Evolutionary conservation across 1,284 basidiomycete species (phyloP).

Genomic region (Pyrrhoderma lamaoense): DNA sequence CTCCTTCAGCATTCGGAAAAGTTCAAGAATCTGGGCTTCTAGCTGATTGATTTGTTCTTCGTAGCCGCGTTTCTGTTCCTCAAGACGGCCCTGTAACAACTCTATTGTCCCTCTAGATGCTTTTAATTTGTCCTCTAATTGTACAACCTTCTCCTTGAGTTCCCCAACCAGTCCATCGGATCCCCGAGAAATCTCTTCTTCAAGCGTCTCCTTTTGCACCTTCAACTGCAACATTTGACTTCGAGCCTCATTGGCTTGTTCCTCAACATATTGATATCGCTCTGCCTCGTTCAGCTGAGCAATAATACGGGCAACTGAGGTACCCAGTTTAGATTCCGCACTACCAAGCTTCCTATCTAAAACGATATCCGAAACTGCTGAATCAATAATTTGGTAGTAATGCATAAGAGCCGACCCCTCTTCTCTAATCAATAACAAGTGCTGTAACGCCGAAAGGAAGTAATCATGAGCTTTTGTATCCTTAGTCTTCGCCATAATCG

Average conservation of each 20-base stretch:
- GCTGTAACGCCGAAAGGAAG: conserved; percentile 89
- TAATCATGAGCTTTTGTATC: conserved; percentile 80
- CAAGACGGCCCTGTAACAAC: conserved; percentile 71
- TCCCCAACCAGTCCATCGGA: conserved; percentile 79
- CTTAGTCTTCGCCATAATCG: conserved; percentile 66
- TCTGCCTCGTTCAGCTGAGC: conserved; percentile 91
- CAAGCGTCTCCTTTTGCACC: conserved; percentile 67
- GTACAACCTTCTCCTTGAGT: conserved; percentile 67
- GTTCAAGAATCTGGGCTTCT: conserved; percentile 87
- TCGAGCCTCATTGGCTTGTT: conserved; percentile 69
- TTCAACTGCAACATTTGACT: conserved; percentile 56
- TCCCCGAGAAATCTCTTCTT: conserved; percentile 75
- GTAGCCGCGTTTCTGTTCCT: conserved; percentile 74
- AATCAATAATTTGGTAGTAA: conserved; percentile 91
- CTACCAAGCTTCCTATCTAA: conserved; percentile 86
- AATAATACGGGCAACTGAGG: conserved; percentile 85
- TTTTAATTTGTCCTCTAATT: conserved; percentile 75
- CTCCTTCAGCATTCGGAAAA: conserved; percentile 89
- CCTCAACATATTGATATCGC: conserved; percentile 69
- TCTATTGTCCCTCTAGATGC: conserved; percentile 75
- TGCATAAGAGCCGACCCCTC: conserved; percentile 80
- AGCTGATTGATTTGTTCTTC: conserved; percentile 85
- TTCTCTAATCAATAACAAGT: conserved; percentile 84
- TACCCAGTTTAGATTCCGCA: conserved; percentile 80
- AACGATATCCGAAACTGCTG: conserved; percentile 89